Conservation (phyloP, 768 basidiomycete genomes). For the Russula sp. region DNA sequence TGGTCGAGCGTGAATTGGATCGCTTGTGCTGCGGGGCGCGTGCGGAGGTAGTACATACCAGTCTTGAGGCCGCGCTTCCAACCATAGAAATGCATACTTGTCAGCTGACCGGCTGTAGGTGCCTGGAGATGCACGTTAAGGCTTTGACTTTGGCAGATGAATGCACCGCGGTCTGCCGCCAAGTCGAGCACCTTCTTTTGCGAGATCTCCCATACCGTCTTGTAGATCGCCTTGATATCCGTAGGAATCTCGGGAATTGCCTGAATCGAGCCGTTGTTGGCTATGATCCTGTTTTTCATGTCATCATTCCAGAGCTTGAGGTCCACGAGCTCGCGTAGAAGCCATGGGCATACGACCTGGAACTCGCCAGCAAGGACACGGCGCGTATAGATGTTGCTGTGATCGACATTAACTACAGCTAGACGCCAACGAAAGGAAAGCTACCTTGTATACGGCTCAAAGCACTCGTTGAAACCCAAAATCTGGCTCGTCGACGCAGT, state of each 20-base stretch:
- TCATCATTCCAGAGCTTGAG: conserved; percentile 94
- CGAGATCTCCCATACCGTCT: conserved; percentile 99
- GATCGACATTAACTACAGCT: conserved; percentile 13
- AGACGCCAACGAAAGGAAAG: not conserved
- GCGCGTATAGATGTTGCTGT: conserved; percentile 95
- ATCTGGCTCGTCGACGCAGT: conserved; percentile 99
- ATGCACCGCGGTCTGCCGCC: conserved; percentile 97
- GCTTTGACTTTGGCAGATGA: conserved; percentile 94
- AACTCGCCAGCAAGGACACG: conserved; percentile 99
- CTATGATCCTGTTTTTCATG: conserved; percentile 99
- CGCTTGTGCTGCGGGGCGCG: conserved; percentile 90
- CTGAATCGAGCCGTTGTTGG: conserved; percentile 87
- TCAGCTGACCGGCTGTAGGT: conserved; percentile 88
- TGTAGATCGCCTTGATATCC: conserved; percentile 96
- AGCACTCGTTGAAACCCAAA: conserved; percentile 97
- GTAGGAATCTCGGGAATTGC: conserved; percentile 86
- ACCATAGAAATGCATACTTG: conserved; percentile 98
- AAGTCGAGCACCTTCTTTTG: conserved; percentile 99
- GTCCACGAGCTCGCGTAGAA: conserved; percentile 96
- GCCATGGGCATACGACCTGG: conserved; percentile 98
- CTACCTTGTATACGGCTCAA: conserved; percentile 96
- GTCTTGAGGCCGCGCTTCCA: conserved; percentile 99
- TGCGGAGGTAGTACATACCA: conserved; percentile 97
- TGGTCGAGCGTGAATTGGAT: conserved; percentile 98
- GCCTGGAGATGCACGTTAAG: conserved; percentile 90